Evolutionary conservation across 768 basidiomycete genomes (phyloP).

Genomic region (Mycena leptocephala): DNA sequence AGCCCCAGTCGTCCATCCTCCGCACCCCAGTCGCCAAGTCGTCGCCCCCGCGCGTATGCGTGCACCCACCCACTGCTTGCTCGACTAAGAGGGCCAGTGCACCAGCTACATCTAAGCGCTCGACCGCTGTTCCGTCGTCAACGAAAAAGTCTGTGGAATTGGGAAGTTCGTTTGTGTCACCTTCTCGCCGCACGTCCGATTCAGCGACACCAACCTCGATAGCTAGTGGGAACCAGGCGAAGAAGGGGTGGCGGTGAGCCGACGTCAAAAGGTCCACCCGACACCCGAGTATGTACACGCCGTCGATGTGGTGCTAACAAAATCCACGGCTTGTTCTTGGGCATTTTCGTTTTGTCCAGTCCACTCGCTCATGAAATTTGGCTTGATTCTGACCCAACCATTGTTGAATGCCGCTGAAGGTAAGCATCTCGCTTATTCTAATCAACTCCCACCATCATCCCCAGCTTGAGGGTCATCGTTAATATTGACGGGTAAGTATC

Average conservation of each 20-base stretch:
- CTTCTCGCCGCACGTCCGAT: not conserved
- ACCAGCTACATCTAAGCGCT: not conserved
- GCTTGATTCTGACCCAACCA: no score
- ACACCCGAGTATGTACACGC: no score
- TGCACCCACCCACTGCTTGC: not conserved
- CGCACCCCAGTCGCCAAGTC: not conserved
- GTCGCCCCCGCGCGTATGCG: not conserved
- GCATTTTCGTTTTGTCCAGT: no score
- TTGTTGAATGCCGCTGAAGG: no score
- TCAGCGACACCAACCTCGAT: not conserved
- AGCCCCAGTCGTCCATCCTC: not conserved
- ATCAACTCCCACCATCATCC: no score
- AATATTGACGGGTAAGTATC: no score
- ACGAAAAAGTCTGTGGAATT: not conserved
- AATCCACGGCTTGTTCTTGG: no score
- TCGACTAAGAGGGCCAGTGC: not conserved
- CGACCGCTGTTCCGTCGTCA: not conserved
- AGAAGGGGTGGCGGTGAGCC: slow-evolving; percentile 26
- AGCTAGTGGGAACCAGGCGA: not conserved
- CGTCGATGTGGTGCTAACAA: not conserved
- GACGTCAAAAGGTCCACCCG: no score
- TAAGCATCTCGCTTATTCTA: no score
- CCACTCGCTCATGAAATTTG: no score
- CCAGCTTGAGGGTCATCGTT: no score
- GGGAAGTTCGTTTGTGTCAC: not conserved